Evolutionary conservation across 83 land plant species (phyloP), one percentile per base, ranked within the genome.

Genomic region (Diphasiastrum complanatum): DNA sequence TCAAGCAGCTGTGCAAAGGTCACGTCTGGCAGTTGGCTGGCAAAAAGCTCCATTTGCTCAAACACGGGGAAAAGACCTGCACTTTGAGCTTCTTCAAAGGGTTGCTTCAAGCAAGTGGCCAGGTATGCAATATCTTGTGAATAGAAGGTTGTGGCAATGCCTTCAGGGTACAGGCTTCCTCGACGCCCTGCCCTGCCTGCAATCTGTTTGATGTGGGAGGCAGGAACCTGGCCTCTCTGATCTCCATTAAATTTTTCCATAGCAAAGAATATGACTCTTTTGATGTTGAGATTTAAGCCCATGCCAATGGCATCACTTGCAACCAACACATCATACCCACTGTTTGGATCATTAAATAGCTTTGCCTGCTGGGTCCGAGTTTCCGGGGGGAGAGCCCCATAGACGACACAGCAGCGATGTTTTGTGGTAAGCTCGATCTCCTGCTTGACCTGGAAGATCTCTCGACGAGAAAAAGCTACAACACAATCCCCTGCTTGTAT

Each of bases 271-370:
- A 91, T 78, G 19, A 91, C 73, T 60, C 97, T 75, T 51, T 85
- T 64, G 12, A 91, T 86, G 52, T 84, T 86, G 2, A 91, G 75
- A 74, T 91, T 91, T 60, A 91, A 69, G 5, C 97, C 97, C 95
- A 91, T 87, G 18, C 97, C 97, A 30, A 91, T 75, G 2, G 97
- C 97, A 80, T 91, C 97, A 63, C 86, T 91, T 10, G 97, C 97
- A 33, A 91, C 89, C 47, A 91, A 65, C 27, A 91, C 84, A 67
- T 91, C 89, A 64, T 62, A 86, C 43, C 90, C 89, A 72, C 79
- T 86, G 66, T 68, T 79, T 36, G 64, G 83, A 65, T 80, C 80
- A 57, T 91, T 86, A 48, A 91, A 91, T 30, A 83, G 69, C 31
- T 28, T 72, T 22, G 97, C 97, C 68, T 86, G 97, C 31, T 76